Percentiles rank a stretch among this genome's conserved stretches.
phyloP scores from a whole-genome alignment of 2,329 filamentous ascomycete species.

The Curvularia lunata region DNA sequence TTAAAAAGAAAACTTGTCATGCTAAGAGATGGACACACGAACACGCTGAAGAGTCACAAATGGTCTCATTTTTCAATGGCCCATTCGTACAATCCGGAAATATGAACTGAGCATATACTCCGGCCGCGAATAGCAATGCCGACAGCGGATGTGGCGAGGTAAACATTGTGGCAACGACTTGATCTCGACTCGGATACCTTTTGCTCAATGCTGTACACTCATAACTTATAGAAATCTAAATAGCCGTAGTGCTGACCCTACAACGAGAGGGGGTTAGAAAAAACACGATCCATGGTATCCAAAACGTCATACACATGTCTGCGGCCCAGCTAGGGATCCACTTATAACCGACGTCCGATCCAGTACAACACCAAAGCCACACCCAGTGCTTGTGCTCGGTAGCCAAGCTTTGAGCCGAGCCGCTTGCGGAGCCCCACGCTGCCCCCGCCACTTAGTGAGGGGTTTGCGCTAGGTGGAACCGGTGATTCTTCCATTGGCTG shows the following conservation, averaged over 20 bases:
- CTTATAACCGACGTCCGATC: slow-evolving; percentile 11
- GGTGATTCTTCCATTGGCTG: slow-evolving; percentile 16
- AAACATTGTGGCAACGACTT: slow-evolving; percentile 17
- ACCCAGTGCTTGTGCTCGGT: slow-evolving; percentile 12
- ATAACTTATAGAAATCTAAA: slow-evolving; percentile 24
- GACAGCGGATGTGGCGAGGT: slow-evolving; percentile 16
- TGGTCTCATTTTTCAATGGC: slow-evolving; percentile 57
- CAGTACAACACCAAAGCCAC: slow-evolving; percentile 18
- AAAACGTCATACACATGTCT: slow-evolving; percentile 22
- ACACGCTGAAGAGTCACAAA: slow-evolving; percentile 58
- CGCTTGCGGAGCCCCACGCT: slow-evolving; percentile 26
- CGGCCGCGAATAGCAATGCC: slow-evolving; percentile 17
- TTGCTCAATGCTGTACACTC: neutral
- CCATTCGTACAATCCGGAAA: slow-evolving; percentile 62
- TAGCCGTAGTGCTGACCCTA: slow-evolving; percentile 23
- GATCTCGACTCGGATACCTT: neutral
- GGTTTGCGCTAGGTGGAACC: slow-evolving; percentile 19
- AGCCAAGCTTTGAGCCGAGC: slow-evolving; percentile 18
- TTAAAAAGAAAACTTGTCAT: neutral
- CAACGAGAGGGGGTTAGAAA: slow-evolving; percentile 5
- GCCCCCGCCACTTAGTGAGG: slow-evolving; percentile 17
- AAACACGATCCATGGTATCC: slow-evolving; percentile 12
- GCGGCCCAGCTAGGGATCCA: slow-evolving; percentile 11
- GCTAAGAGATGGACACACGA: neutral
- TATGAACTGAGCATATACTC: slow-evolving; percentile 23